Base-by-base conservation (phyloP, 1,139 yeast species). In the Geotrichum carabidarum region DNA sequence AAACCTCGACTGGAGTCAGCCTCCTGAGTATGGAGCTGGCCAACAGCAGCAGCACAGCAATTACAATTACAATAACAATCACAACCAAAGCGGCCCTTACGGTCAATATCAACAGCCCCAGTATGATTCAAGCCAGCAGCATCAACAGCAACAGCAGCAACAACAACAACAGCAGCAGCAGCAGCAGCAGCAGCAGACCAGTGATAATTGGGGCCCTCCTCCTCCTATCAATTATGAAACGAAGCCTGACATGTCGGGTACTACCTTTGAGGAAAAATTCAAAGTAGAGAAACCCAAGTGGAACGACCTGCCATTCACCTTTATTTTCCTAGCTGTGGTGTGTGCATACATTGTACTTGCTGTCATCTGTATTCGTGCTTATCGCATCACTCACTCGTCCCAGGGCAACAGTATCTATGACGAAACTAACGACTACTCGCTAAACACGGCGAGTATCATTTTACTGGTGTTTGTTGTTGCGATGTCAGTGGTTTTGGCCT, bases 271-370 rank as follows among this genome's bases (percentile, higher is more conserved):
- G 34, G 79, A 84, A 53, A 77, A 85, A 8, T 88, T 86, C 71
- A 80, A 81, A 61, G 77, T 84, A 37, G 77, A 78, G 43, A 84
- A 82, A 64, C 88, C 88, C 8, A 77, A 72, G 60, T 80, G 77
- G 71, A 84, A 88, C 63, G 96, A 90, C 68, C 68, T 63, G 64
- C 63, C 66, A 32, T 71, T 68, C 76, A 76, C 86, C 0, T 62
- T 86, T 1, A 73, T 89, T 59, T 86, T 88, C 63, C 63, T 81
- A 15, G 72, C 77, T 5, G 81, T 84, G 9, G 75, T 84, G 5
- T 79, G 74, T 22, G 96, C 93, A 0, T 88, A 88, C 66, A 68
- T 83, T 44, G 91, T 82, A 0, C 74, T 90, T 44, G 85, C 95
- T 0, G 86, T 79, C 5, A 77, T 88, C 50, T 80, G 88, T 0